Base-by-base conservation (phyloP, 495 filamentous ascomycete genomes). In the Aspergillus saccharolyticus region DNA sequence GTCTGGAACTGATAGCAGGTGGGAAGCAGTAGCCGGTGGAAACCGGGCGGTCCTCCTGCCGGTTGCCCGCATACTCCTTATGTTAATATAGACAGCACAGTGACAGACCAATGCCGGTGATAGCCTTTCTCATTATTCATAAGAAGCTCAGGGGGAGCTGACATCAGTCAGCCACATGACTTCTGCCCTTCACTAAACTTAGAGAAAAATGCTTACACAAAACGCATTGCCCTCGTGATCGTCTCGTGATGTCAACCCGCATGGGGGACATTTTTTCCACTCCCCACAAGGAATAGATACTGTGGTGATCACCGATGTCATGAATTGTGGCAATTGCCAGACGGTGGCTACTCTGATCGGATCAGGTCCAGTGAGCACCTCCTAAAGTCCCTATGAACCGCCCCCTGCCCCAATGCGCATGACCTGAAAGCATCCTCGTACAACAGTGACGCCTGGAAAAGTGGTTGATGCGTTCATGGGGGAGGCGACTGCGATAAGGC, bases 21-120 rank as follows among this genome's bases (percentile, higher is more conserved):
- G 16, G 18, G 45, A 47, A n/a, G 21, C 19, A 22, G 48, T 52
- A 56, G 56, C 63, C 63, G 63, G 63, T 62, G 56, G 63, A 61
- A 59, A 46, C 63, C 63, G 63, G 55, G 19, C 51, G 53, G 52
- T 25, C 44, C 58, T 55, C 7, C 33, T 39, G 33, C 33, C 33
- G 33, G 33, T 39, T 12, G 25, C 25, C n/a, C 25, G 25, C 25
- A 28, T 39, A 9, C 33, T 15, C 9, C 25, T 28, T 28, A 28
- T 9, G 9, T 28, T 28, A 28, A 4, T 3, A 28, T n/a, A n/a
- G n/a, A n/a, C n/a, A n/a, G n/a, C n/a, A n/a, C n/a, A 28, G 25
- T 28, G 25, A 9, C 25, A 28, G 25, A 3, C 25, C 25, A 28
- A 28, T 28, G 25, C 61, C 54, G 54, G 54, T 51, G 33, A 12